Evolutionary conservation across 306 rosid genomes (phyloP), one percentile per base, ranked within the genome.

Genomic region (Vigna hirtella): DNA sequence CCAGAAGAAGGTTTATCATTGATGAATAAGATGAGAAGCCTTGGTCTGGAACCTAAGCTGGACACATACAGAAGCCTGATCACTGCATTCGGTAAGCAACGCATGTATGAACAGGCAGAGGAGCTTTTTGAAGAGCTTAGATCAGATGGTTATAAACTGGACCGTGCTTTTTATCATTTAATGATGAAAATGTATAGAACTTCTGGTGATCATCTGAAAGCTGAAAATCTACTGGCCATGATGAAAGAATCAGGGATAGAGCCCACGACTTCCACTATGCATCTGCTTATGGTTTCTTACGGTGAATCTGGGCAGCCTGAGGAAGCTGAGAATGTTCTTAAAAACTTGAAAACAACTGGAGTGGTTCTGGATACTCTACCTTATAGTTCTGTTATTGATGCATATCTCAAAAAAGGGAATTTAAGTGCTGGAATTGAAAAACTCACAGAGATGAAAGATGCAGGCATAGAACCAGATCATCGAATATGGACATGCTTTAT

Each of bases 401-500:
- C 97, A 53, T 94, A 90, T 86, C 90, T 92, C 71, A 90, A 79
- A 85, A 88, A 85, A 73, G 91, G 88, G 73, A 92, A 94, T 87
- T 81, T 63, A 70, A 66, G 77, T 52, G 77, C 80, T 78, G 97
- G 91, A 66, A 90, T 87, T 22, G 91, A 88, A 84, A 94, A 89
- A 83, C 92, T 94, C 68, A 7, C 56, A 12, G 93, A 83, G 78
- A 94, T 94, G 97, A 88, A 83, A 85, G 87, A 81, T 77, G 88
- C 51, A 22, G 95, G 89, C 72, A 77, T 89, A 65, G 92, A 86
- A 81, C 91, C 92, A 45, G 98, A 94, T 78, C 91, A 92, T 85
- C 91, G 97, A 87, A 88, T 94, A 83, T 94, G 98, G 98, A 94
- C 98, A 1, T 94, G 98, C 84, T 94, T 92, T 86, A 77, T 90